Percentiles rank a stretch among this genome's conserved stretches.
These are phyloP conservation scores for Gossypium bickii DNA, from an alignment of 345 rosid species.

Conservation along the genomic window DNA sequence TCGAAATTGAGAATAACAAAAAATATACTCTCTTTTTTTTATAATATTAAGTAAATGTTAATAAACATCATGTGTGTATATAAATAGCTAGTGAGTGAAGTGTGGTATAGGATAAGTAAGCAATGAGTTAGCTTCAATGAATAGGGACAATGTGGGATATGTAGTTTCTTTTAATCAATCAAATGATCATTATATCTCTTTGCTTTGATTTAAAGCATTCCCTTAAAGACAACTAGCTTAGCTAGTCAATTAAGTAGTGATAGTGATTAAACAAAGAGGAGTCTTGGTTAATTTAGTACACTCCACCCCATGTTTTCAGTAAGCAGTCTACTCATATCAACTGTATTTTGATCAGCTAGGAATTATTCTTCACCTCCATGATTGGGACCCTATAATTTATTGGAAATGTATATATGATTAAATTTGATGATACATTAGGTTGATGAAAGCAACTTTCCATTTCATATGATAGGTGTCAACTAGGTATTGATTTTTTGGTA, in stretches of 20 bases:
- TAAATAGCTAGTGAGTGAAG: no score
- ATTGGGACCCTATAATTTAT: background rate
- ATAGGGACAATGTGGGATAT: no score
- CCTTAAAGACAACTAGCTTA: background rate
- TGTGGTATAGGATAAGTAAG: background rate
- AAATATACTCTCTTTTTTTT: no score
- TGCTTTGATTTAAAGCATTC: conserved; percentile 9
- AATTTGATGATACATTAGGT: background rate
- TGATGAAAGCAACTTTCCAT: background rate
- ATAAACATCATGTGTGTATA: no score
- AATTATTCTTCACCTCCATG: background rate
- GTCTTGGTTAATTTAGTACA: background rate
- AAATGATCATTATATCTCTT: background rate
- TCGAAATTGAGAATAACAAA: no score
- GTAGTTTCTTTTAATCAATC: background rate
- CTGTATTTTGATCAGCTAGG: background rate
- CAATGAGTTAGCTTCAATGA: no score
- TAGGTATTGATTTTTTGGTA: background rate
- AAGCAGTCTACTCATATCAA: background rate
- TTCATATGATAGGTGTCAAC: background rate
- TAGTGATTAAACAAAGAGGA: conserved; percentile 4
- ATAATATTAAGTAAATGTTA: no score
- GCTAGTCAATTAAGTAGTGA: conserved; percentile 7
- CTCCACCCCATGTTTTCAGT: background rate
- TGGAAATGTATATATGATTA: background rate